These are phyloP conservation scores for Rhytidiadelphus loreus DNA, from an alignment of 225 moss, liverwort and hornwort species.

Conservation along the genomic window DNA sequence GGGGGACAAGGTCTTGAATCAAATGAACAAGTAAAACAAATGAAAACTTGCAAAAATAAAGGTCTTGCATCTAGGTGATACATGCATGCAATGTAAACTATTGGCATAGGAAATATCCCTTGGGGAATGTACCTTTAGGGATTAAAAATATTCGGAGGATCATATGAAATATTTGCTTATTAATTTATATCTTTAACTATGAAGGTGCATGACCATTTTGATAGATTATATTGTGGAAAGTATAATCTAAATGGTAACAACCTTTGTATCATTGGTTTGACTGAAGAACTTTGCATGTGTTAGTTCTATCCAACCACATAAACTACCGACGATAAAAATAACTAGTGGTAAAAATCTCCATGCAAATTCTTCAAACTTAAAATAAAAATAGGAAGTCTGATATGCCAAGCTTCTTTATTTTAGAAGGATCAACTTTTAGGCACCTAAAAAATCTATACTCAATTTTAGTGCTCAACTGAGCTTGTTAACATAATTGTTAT, in stretches of 20 bases:
- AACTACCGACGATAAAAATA: neutral
- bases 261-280: neutral
- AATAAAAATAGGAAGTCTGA: rapidly evolving
- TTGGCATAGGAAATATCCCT: rapidly evolving
- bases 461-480: neutral
- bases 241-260: neutral
- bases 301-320: rapidly evolving
- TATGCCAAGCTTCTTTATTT: rapidly evolving
- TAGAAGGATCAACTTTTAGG: neutral
- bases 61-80: neutral
- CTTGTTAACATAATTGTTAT: neutral
- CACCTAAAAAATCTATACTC: too few relatives aligned
- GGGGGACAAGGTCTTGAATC: too few relatives aligned
- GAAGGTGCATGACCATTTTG: neutral
- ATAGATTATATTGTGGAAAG: neutral
- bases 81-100: rapidly evolving
- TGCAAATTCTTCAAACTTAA: neutral
- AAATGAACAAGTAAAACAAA: rapidly evolving
- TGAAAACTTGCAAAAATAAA: neutral
- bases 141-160: neutral
- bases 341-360: neutral
- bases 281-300: neutral
- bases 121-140: rapidly evolving
- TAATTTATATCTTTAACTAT: neutral
- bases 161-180: neutral